A percentile compares a stretch with the other conserved stretches of the same genome.
Evolutionary conservation across 1,284 basidiomycete species (phyloP).

Genomic region (Rhizopogon hawkerae): DNA sequence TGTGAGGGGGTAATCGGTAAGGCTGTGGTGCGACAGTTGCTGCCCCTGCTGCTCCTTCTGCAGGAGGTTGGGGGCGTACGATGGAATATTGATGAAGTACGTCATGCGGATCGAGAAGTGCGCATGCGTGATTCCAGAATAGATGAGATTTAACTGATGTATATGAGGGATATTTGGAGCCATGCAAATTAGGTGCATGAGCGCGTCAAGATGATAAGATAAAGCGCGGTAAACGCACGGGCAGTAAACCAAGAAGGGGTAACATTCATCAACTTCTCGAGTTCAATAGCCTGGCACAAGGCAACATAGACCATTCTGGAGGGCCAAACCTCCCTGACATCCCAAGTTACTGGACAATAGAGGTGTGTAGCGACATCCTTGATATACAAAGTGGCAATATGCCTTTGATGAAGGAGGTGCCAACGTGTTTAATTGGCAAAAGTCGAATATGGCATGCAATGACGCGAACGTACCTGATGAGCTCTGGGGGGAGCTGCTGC

Average conservation of each 20-base stretch:
- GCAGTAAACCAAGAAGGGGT: slow-evolving; percentile 34
- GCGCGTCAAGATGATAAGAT: slow-evolving; percentile 1
- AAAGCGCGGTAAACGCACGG: slow-evolving; percentile 30
- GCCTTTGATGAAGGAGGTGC: slow-evolving; percentile 29
- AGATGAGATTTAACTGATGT: slow-evolving; percentile 37
- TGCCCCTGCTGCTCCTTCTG: slow-evolving; percentile 15
- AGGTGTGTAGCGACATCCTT: slow-evolving; percentile 36
- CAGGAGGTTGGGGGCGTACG: slow-evolving; percentile 22
- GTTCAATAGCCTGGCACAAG: slow-evolving; percentile 43
- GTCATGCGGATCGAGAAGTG: slow-evolving; percentile 38
- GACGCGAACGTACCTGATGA: slow-evolving; percentile 48
- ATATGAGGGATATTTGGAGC: neutral
- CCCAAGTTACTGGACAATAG: slow-evolving; percentile 52
- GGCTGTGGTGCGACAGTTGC: slow-evolving; percentile 15
- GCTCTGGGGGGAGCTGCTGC: slow-evolving; percentile 60
- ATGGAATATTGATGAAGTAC: slow-evolving; percentile 29
- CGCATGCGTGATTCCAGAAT: slow-evolving; percentile 42
- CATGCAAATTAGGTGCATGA: slow-evolving; percentile 10
- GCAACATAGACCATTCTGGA: slow-evolving; percentile 48
- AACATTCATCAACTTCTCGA: slow-evolving; percentile 56
- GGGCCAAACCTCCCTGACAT: slow-evolving; percentile 47
- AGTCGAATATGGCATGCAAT: slow-evolving; percentile 14
- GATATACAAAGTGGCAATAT: slow-evolving; percentile 55
- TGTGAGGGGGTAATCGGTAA: slow-evolving; percentile 31
- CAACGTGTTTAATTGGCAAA: slow-evolving; percentile 9